Conservation (phyloP, 2,329 filamentous ascomycete species). For the Aspergillus puulaauensis region DNA sequence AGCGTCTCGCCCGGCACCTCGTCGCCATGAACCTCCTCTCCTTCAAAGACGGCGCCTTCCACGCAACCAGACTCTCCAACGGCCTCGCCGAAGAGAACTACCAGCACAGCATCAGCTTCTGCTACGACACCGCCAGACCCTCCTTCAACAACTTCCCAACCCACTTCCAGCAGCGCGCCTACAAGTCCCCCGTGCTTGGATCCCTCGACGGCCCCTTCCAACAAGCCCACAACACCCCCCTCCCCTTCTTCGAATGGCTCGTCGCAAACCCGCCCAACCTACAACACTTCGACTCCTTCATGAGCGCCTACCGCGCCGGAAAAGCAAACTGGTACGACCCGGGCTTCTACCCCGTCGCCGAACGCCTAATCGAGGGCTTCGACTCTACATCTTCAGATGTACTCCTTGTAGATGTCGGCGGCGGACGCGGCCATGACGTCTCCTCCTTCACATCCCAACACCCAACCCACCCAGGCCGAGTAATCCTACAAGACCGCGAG, state of each 20-base stretch:
- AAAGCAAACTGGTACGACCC: conserved; percentile 38
- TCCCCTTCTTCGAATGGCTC: conserved; percentile 40
- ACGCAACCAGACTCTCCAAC: conserved; percentile 31
- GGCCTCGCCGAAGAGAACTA: conserved; percentile 36
- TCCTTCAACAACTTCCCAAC: conserved; percentile 35
- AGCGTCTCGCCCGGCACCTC: conserved; percentile 39
- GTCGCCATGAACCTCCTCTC: conserved; percentile 39
- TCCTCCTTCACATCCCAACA: conserved; percentile 34
- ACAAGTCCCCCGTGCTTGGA: conserved; percentile 24
- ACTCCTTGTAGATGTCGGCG: conserved; percentile 45
- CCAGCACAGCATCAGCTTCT: conserved; percentile 37
- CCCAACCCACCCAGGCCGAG: conserved; percentile 17
- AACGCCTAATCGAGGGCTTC: conserved; percentile 15
- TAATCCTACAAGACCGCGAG: conserved; percentile 12
- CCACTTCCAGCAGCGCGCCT: conserved; percentile 32
- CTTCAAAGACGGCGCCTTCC: conserved; percentile 24
- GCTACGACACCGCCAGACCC: conserved; percentile 37
- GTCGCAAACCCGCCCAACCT: conserved; percentile 37
- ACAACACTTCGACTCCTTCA: conserved; percentile 36
- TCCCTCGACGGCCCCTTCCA: conserved; percentile 38
- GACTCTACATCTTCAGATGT: conserved; percentile 13
- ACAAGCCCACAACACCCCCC: conserved; percentile 33
- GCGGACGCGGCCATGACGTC: conserved; percentile 42
- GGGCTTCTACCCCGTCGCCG: conserved; percentile 27
- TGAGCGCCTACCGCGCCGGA: conserved; percentile 40